Evolutionary conservation across 495 filamentous ascomycete genomes (phyloP).

Genomic region (Hypoxylon lenormandii): DNA sequence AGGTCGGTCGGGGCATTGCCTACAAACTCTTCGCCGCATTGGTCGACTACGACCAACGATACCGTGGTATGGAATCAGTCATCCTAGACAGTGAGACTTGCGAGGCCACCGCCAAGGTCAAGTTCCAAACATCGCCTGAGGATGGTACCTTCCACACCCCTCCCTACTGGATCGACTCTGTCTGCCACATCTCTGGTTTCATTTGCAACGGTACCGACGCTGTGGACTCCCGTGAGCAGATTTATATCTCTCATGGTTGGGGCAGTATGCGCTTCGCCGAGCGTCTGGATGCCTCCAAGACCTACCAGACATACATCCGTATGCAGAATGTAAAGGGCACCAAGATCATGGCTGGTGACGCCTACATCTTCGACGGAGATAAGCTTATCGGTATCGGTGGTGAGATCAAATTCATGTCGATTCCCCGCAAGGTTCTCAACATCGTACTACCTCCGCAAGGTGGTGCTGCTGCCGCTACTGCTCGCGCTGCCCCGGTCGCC

Average conservation of each 20-base stretch:
- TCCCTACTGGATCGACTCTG: conserved; percentile 79
- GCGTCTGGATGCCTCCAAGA: conserved; percentile 70
- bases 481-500: conserved; percentile 54
- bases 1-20: conserved; percentile 74
- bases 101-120: conserved; percentile 77
- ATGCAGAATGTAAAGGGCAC: conserved; percentile 70
- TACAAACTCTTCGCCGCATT: conserved; percentile 81
- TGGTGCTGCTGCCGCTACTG: conserved; percentile 50
- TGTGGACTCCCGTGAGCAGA: conserved; percentile 74
- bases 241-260: conserved; percentile 86
- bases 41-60: conserved; percentile 75
- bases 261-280: conserved; percentile 77
- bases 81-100: conserved; percentile 76
- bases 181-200: conserved; percentile 78
- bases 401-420: conserved; percentile 72
- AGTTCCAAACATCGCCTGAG: conserved; percentile 69
- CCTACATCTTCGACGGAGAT: conserved; percentile 74
- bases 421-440: conserved; percentile 75
- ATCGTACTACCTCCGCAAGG: conserved; percentile 71
- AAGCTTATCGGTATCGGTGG: conserved; percentile 67
- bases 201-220: conserved; percentile 82
- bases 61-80: conserved; percentile 80
- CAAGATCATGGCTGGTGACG: conserved; percentile 68
- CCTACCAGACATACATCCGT: conserved; percentile 77
- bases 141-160: conserved; percentile 74